Base-by-base conservation (phyloP, 257 asterid species). In the Coffea canephora region DNA sequence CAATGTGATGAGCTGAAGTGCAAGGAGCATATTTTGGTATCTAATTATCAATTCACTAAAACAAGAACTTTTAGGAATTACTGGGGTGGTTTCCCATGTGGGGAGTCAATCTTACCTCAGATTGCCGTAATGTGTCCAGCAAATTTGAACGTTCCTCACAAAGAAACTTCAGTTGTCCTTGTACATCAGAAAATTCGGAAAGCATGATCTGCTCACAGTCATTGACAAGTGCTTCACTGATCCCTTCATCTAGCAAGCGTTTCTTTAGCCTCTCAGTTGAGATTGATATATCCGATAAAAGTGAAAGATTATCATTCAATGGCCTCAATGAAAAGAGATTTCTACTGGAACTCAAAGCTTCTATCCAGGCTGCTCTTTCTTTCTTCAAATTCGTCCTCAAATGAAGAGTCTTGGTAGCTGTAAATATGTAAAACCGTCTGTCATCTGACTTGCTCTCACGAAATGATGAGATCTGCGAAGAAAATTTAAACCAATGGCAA, bases 131-230 rank as follows among this genome's bases (percentile, higher is more conserved):
- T 0, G 98, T 87, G 86, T 94, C 95, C 62, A 93, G 85, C 87
- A 95, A 88, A 86, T 87, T 88, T 45, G 93, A 89, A 50, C 97
- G 98, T 65, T 95, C 97, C 76, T 91, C 87, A 13, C 90, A 91
- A 36, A 95, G 97, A 87, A 79, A 83, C 82, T 87, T 91, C 83
- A 90, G 85, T 73, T 91, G 99, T 69, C 97, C 98, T 72, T 91
- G 89, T 68, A 93, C 82, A 70, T 88, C 96, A 13, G 98, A 91
- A 83, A 95, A 90, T 75, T 95, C 98, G 0, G 96, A 88, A 68
- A 93, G 94, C 96, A 95, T 88, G 41, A 95, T 95, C 91, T 88
- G 94, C 87, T 95, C 99, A 81, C 98, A 95, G 81, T 95, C 98
- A 48, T 87, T 82, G 25, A 93, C 96, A 79, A 95, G 91, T 46